Evolutionary conservation across 2,329 filamentous ascomycete genomes (phyloP), one percentile per base, ranked within the genome.

Genomic region (Pestalotiopsis fici): DNA sequence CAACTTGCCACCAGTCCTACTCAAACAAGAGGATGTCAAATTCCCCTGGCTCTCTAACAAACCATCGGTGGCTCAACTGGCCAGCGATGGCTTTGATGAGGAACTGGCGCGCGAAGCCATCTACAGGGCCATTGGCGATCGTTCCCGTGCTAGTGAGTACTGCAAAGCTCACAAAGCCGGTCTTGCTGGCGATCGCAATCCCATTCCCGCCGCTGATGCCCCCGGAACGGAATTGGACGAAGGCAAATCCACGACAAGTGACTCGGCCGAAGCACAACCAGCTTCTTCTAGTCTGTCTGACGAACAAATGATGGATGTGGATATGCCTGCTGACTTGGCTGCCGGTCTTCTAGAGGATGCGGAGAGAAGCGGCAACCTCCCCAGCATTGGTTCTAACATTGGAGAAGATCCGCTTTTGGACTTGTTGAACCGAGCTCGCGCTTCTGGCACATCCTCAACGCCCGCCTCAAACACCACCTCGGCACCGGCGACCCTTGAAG

Each of bases 101-200:
- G 87, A 88, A 13, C 83, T 98, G 64, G 91, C 87, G 6, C 86
- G 87, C 37, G 95, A 98, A 79, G 94, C 93, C 35, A 82, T 96
- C 0, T 98, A 93, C 77, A 90, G 95, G 65, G 93, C 93, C 73
- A 92, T 93, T 74, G 93, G 93, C 66, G 86, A 87, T 65, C 73
- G 79, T 4, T 77, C 81, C 2, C 81, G 83, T 28, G 90, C 93
- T 6, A 83, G 85, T 39, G 92, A 96, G 66, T 98, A 98, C 77
- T 96, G 93, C 75, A 84, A 83, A 66, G 88, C 90, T 15, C 88
- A 92, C 68, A 82, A 79, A 59, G 83, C 85, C 66, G 85, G 88
- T 56, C 78, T 87, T 64, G 85, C 87, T 65, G 88, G 90, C 27
- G 80, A 84, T 5, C 86, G 91, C 54, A 88, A 93, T 70, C 90